Percentiles rank a stretch among this genome's conserved stretches.
These are phyloP conservation scores for Circinella umbellata DNA, from an alignment of 371 early-diverging fungal genomes.

Conservation along the genomic window DNA sequence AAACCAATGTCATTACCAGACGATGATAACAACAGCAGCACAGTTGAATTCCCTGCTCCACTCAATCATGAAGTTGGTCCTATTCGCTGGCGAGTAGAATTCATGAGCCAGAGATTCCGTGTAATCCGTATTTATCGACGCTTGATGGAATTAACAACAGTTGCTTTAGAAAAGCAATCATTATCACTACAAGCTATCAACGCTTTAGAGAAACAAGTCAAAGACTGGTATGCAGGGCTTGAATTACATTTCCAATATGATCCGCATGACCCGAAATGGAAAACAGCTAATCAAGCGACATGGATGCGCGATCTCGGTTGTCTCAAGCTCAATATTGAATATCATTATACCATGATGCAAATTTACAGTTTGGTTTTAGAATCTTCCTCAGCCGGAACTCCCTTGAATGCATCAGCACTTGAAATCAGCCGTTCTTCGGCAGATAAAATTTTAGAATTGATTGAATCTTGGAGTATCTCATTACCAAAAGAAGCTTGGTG, in stretches of 20 bases:
- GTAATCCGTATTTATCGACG: constrained; percentile 41
- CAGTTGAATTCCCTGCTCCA: constrained; percentile 26
- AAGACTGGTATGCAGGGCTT: constrained; percentile 37
- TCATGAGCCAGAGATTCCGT: constrained; percentile 40
- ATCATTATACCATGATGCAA: constrained; percentile 45
- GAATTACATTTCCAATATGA: constrained; percentile 38
- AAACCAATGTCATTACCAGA: constrained; percentile 1
- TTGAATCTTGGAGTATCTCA: constrained; percentile 40
- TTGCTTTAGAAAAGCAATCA: constrained; percentile 12
- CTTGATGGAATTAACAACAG: constrained; percentile 32
- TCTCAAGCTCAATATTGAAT: constrained; percentile 48
- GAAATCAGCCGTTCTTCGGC: constrained; percentile 29
- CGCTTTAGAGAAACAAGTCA: constrained; percentile 35
- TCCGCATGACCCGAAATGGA: constrained; percentile 26
- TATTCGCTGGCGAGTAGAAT: constrained; percentile 40
- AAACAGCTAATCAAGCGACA: constrained; percentile 27
- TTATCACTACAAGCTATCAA: constrained; percentile 22
- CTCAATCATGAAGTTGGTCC: constrained; percentile 32
- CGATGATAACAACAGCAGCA: constrained; percentile 9
- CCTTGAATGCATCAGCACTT: constrained; percentile 18
- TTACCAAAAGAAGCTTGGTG: constrained; percentile 39
- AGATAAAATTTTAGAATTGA: constrained; percentile 33
- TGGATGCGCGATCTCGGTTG: constrained; percentile 47
- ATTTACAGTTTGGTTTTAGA: constrained; percentile 37
- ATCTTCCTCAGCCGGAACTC: background rate